Percentiles rank a stretch among this genome's conserved stretches.
Conservation (phyloP, 768 basidiomycete species). For the Dioszegia crocea region DNA sequence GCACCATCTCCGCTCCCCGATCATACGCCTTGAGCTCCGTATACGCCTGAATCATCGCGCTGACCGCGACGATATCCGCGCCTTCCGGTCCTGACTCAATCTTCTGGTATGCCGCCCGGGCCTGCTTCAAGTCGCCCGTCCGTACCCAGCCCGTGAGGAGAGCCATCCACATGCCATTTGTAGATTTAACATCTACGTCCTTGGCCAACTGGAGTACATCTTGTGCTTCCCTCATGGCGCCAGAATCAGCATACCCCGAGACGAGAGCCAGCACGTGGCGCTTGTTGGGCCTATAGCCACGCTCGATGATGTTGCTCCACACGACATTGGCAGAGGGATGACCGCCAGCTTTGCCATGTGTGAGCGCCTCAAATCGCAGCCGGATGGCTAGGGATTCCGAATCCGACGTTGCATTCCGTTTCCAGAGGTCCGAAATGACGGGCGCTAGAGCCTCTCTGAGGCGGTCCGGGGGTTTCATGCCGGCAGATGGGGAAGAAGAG, state of each 20-base stretch:
- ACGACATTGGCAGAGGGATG: slow-evolving; percentile 24
- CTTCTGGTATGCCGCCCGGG: background rate
- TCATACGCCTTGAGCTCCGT: background rate
- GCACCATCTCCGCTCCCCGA: no score
- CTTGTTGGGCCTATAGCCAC: slow-evolving; percentile 25
- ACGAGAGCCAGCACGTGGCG: slow-evolving; percentile 29
- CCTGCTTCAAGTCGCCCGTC: background rate
- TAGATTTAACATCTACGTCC: background rate
- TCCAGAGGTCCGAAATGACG: slow-evolving; percentile 11
- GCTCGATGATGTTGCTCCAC: slow-evolving; percentile 25
- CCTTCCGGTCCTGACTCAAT: background rate
- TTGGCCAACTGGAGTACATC: background rate
- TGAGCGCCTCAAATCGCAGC: slow-evolving; percentile 23
- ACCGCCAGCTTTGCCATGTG: background rate
- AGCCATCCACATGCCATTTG: slow-evolving; percentile 1
- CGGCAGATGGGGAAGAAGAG: background rate
- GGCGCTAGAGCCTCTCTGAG: slow-evolving; percentile 1
- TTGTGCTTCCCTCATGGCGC: slow-evolving; percentile 21
- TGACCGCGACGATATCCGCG: background rate
- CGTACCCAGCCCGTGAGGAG: no score
- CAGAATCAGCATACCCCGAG: slow-evolving; percentile 28
- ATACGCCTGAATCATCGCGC: background rate
- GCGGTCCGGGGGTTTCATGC: background rate
- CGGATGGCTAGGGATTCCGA: slow-evolving; percentile 20
- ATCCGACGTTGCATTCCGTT: background rate